Evolutionary conservation across 352 stramenopile genomes (phyloP), one percentile per base, ranked within the genome.

Genomic region (Lagenidium sp.): DNA sequence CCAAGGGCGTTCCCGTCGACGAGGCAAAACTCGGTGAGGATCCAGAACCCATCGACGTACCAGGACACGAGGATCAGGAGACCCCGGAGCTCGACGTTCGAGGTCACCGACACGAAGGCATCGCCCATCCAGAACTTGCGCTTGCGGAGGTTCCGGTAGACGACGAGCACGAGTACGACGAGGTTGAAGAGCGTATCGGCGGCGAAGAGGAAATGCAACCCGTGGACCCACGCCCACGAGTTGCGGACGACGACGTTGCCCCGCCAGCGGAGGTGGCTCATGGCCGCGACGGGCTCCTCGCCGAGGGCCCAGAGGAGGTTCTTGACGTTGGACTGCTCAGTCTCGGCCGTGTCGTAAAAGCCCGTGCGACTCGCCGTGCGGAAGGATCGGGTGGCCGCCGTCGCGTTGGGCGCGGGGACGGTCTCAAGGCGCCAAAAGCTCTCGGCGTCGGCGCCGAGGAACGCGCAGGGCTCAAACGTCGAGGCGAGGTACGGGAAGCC

Each of bases 141-240:
- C 6, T 40, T n/a, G 1, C 25, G 24, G 2, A n/a, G 6, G 26
- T 55, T 55, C 16, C 23, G 39, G 28, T 49, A 55, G 13, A 49
- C 28, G 12, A 55, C 5, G 7, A 49, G 13, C 4, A 39, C 3
- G 24, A 55, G 15, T 2, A 77, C 37, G n/a, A 53, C 31, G 6
- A 74, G 26, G 16, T 60, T 66, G 2, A 64, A 51, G 12, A 70
- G 40, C 0, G 54, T 61, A 38, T 74, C 55, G 8, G 60, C 29
- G 3, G 36, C 62, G 28, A 77, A 62, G 19, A 74, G 41, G 20
- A 77, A 20, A 22, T 81, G 59, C 25, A 81, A 52, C 2, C 54
- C 25, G 20, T 81, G 62, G 2, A 77, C 62, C 68, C 65, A 81
- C 4, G 59, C 55, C 65, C 68, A 81, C 19, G 62, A 69, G 36